Base-by-base conservation (phyloP, 306 rosid species). In the Gynostemma pentaphyllum region DNA sequence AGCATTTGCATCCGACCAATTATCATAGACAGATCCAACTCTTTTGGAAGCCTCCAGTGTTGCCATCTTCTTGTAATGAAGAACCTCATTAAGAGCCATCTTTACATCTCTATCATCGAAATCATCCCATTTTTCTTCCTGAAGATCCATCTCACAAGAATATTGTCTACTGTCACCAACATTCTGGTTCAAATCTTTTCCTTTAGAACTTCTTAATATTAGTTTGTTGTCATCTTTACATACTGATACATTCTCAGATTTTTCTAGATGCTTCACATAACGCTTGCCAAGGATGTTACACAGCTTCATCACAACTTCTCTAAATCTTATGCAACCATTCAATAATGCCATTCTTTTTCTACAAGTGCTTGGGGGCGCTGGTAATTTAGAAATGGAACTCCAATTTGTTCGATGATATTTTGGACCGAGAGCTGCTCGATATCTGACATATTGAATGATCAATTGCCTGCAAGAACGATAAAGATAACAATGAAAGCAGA, bases 121-220 rank as follows among this genome's bases (percentile, higher is more conserved):
- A 79, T 86, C 79, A 82, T 88, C 94, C 99, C 99, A 92, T 36
- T 82, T 72, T 75, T 77, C 91, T 70, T 76, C 79, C 55, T 73
- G 62, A 66, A 44, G 47, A 74, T 61, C 69, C 67, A 67, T 66
- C 74, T 29, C 78, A 47, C 69, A 76, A n/a, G n/a, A n/a, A 66
- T 59, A 29, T 28, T 66, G 36, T 59, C 64, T 80, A 60, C 42
- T 68, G 69, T 45, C 68, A 26, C 67, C 68, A 48, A 62, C 7
- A 56, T 42, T 68, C 48, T 36, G 45, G 48, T 64, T 36, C 67
- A 54, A 68, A 68, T 28, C 76, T 70, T 71, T 68, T 70, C 73
- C 68, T 5, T 61, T 49, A 49, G 72, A 81, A 76, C 75, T 60
- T 66, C 68, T 74, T 60, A 64, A 74, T 64, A 72, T 68, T 50